Evolutionary conservation across 73 alveolate genomes (phyloP).

Genomic region (Uronychia binucleata): DNA sequence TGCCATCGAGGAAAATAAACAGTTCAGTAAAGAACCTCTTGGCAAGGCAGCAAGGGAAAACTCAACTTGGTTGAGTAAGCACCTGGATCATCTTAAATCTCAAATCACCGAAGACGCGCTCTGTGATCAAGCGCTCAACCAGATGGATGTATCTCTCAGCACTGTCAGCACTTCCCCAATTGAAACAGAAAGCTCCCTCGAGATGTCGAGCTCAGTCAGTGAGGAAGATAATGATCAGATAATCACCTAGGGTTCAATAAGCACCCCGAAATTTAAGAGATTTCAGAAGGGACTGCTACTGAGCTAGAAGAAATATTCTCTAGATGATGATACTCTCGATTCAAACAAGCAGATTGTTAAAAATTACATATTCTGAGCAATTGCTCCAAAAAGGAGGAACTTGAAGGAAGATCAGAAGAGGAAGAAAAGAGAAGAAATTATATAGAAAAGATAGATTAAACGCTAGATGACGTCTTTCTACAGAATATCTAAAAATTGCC

Average conservation of each 20-base stretch:
- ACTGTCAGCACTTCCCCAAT: not conserved
- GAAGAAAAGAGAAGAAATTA: not conserved
- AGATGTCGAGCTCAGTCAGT: not conserved
- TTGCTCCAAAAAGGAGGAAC: not conserved
- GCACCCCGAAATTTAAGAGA: not conserved
- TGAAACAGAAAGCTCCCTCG: not conserved
- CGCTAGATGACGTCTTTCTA: not conserved
- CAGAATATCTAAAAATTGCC: not conserved
- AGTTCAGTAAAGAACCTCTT: not conserved
- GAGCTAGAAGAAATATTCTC: not conserved
- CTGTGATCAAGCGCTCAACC: not conserved
- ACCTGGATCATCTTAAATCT: not conserved
- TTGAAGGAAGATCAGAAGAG: not conserved
- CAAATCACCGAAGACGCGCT: not conserved
- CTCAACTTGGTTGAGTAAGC: not conserved
- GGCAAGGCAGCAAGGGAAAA: not conserved
- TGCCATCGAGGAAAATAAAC: not conserved
- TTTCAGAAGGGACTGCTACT: not conserved
- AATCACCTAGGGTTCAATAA: not conserved
- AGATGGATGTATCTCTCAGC: not conserved
- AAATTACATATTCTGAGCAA: not conserved
- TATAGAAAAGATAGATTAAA: not conserved
- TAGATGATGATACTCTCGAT: no score
- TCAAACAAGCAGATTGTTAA: no score
- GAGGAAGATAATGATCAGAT: not conserved